Evolutionary conservation across 164 flowering plant genomes (phyloP).

Genomic region (Sextonia rubra): DNA sequence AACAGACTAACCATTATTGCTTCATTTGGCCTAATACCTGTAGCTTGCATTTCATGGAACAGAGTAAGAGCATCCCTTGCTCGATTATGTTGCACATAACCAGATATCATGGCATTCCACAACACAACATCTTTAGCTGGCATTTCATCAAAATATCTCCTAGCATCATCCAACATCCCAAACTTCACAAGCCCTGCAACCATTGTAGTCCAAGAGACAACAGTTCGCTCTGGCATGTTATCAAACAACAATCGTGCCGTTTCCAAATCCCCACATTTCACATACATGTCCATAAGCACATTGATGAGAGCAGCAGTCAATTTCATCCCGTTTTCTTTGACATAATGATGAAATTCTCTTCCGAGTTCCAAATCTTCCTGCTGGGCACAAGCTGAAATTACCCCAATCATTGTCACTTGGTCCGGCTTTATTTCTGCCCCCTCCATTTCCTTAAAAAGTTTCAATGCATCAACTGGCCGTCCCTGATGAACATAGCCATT

Average conservation of each 20-base stretch:
- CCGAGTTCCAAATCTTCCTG: constrained; percentile 45
- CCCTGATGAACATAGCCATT: constrained; percentile 60
- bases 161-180: constrained; percentile 42
- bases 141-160: constrained; percentile 45
- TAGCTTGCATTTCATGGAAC: constrained; percentile 57
- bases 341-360: constrained; percentile 34
- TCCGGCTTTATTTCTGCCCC: constrained; percentile 41
- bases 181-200: constrained; percentile 45
- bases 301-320: constrained; percentile 41
- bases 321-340: constrained; percentile 29
- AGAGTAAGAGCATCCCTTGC: constrained; percentile 53
- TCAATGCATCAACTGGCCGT: constrained; percentile 30
- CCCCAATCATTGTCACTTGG: constrained; percentile 68
- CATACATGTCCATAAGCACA: constrained; percentile 68
- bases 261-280: constrained; percentile 52
- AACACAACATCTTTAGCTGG: constrained; percentile 57
- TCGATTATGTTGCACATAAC: constrained; percentile 49
- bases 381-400: constrained; percentile 46
- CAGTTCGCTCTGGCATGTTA: constrained; percentile 40
- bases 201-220: constrained; percentile 65
- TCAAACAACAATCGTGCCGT: constrained; percentile 46
- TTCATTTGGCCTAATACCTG: constrained; percentile 44
- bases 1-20: constrained; percentile 56
- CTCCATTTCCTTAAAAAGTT: constrained; percentile 37
- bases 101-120: constrained; percentile 72